Evolutionary conservation across 495 filamentous ascomycete genomes (phyloP).

Genomic region (Trichoderma virens): DNA sequence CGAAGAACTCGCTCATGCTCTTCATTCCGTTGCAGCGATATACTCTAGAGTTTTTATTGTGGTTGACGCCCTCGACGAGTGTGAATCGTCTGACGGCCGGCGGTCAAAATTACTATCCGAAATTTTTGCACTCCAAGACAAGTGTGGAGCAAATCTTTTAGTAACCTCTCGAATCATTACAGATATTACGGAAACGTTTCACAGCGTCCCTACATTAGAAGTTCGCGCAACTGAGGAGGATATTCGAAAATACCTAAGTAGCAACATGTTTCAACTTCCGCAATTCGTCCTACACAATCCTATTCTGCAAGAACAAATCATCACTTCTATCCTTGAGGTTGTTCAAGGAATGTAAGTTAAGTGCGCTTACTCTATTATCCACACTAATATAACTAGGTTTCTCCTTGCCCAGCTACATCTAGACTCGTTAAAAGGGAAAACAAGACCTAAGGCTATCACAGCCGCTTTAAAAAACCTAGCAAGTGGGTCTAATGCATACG

Average conservation of each 20-base stretch:
- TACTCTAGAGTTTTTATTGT: background rate
- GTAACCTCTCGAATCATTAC: background rate
- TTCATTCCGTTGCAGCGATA: conserved; percentile 10
- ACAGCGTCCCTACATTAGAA: too few species aligned
- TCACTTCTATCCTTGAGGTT: background rate
- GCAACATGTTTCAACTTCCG: too few species aligned
- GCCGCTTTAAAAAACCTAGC: background rate
- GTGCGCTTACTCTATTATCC: background rate
- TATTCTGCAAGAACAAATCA: background rate
- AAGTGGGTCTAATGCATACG: background rate
- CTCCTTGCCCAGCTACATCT: background rate
- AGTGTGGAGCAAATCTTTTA: background rate
- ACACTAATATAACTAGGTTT: background rate
- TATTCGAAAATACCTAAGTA: too few species aligned
- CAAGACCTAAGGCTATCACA: background rate
- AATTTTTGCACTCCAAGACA: background rate
- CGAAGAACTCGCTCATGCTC: background rate
- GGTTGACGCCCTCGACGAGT: background rate
- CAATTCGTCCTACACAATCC: background rate
- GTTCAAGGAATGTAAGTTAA: background rate
- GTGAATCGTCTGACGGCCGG: background rate
- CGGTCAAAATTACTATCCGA: background rate
- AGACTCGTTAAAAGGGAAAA: background rate
- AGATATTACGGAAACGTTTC: too few species aligned
- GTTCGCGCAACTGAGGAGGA: too few species aligned